Percentiles rank a stretch among this genome's conserved stretches.
phyloP scores from a whole-genome alignment of 2,329 filamentous ascomycete species.

The Aspergillus candidus region DNA sequence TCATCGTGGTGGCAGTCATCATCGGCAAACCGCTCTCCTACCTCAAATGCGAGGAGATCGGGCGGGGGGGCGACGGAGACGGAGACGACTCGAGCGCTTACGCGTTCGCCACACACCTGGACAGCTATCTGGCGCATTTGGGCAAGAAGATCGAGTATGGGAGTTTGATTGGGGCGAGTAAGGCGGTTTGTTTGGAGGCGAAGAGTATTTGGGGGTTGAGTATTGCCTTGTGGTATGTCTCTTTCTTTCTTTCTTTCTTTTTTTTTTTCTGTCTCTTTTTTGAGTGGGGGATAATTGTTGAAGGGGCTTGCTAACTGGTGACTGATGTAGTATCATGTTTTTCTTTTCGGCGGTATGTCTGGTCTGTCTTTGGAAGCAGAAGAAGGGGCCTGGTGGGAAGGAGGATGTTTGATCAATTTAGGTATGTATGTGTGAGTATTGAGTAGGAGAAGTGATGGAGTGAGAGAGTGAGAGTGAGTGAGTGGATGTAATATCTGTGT shows the following conservation, averaged over 20 bases:
- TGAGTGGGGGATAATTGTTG: background rate
- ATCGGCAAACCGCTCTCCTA: constrained; percentile 76
- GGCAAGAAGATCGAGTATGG: constrained; percentile 47
- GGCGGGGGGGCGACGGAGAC: constrained; percentile 20
- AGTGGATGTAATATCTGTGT: too few species aligned
- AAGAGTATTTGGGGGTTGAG: constrained; percentile 83
- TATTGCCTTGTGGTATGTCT: constrained; percentile 64
- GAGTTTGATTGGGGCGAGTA: constrained; percentile 55
- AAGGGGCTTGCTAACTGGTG: constrained; percentile 5
- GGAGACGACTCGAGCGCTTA: constrained; percentile 34
- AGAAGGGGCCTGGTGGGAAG: constrained; percentile 37
- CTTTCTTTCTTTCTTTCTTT: background rate
- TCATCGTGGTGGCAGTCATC: constrained; percentile 69
- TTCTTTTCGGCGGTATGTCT: constrained; percentile 56
- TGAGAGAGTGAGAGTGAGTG: too few species aligned
- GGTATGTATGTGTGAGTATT: too few species aligned
- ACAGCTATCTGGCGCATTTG: constrained; percentile 46
- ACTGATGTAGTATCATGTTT: constrained; percentile 54
- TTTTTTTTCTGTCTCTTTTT: background rate
- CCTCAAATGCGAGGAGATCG: constrained; percentile 61
- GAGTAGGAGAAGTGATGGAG: too few species aligned
- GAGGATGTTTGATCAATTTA: constrained; percentile 7
- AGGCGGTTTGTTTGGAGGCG: constrained; percentile 69
- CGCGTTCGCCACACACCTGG: constrained; percentile 49
- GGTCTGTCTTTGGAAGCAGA: constrained; percentile 57